Evolutionary conservation across 352 stramenopile genomes (phyloP).

Genomic region (Pythium aquatile): DNA sequence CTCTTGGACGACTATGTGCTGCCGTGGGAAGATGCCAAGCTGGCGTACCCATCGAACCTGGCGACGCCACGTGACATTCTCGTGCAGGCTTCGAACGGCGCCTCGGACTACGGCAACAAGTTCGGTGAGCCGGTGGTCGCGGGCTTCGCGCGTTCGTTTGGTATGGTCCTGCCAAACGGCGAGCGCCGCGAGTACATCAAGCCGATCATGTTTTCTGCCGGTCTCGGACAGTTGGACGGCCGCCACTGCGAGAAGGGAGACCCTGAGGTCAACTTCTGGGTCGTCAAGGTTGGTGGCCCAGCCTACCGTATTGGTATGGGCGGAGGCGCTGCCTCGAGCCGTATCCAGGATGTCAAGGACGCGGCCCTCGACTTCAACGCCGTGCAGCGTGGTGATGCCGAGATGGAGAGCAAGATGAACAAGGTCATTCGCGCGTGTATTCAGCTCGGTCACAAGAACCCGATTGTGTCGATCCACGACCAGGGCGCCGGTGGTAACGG

Average conservation of each 20-base stretch:
- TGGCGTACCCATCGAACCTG: slow-evolving; percentile 90
- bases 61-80: slow-evolving; percentile 94
- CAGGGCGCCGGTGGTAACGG: slow-evolving; percentile 99
- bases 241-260: slow-evolving; percentile 93
- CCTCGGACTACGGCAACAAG: slow-evolving; percentile 99
- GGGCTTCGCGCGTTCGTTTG: slow-evolving; percentile 97
- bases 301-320: slow-evolving; percentile 99
- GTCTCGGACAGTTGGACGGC: slow-evolving; percentile 95
- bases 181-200: slow-evolving; percentile 99
- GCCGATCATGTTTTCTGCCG: slow-evolving; percentile 99
- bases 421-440: slow-evolving; percentile 98
- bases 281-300: slow-evolving; percentile 98
- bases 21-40: slow-evolving; percentile 94
- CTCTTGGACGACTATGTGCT: slow-evolving; percentile 95
- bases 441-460: slow-evolving; percentile 96
- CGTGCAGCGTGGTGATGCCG: slow-evolving; percentile 98
- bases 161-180: slow-evolving; percentile 93
- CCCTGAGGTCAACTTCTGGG: slow-evolving; percentile 94
- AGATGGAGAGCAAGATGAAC: slow-evolving; percentile 99
- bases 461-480: slow-evolving; percentile 99
- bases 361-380: slow-evolving; percentile 98
- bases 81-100: slow-evolving; percentile 97
- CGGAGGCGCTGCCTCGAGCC: slow-evolving; percentile 94
- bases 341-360: slow-evolving; percentile 93
- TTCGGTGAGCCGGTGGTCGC: slow-evolving; percentile 99